Evolutionary conservation across 441 rosid genomes (phyloP), one percentile per base, ranked within the genome.

Genomic region (Euphorbia celastroides): DNA sequence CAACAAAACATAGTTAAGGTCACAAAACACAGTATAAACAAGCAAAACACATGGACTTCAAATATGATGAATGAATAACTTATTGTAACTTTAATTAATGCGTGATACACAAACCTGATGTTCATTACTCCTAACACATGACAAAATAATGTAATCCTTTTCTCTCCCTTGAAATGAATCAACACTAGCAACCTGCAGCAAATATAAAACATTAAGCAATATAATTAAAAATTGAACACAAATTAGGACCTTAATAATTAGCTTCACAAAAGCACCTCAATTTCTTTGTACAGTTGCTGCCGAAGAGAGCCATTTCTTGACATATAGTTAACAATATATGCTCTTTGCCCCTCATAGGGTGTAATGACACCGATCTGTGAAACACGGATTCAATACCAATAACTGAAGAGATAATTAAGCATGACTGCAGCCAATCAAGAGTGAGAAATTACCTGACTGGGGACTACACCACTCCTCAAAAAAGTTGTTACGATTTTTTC

Each of bases 111-210:
- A 50, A 72, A 92, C 99, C 98, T 95, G 99, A 81, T 95, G 99
- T 70, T 92, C 99, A 10, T 95, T 95, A 76, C 99, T 95, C 81
- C 99, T 81, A 68, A 95, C 99, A 74, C 99, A 95, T 68, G 99
- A 95, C 84, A 95, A 79, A 71, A 92, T 95, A 67, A 95, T 95
- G 75, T 92, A 95, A 78, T 95, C 99, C 71, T 95, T 95, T 77
- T 95, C 99, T 82, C 99, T 87, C 75, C 99, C 99, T 81, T 95
- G 99, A 77, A 95, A 95, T 66, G 98, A 90, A 81, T 95, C 99
- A 58, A 95, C 99, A 79, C 99, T 95, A 31, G 99, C 97, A 75
- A 95, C 99, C 99, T 95, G 83, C 56, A 59, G 57, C 57, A 66
- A 60, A 68, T 23, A 76, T 44, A 72, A 58, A 51, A 20, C 22